Evolutionary conservation across 352 stramenopile species (phyloP), one percentile per base, ranked within the genome.

Genomic region (Globisporangium barbulae): DNA sequence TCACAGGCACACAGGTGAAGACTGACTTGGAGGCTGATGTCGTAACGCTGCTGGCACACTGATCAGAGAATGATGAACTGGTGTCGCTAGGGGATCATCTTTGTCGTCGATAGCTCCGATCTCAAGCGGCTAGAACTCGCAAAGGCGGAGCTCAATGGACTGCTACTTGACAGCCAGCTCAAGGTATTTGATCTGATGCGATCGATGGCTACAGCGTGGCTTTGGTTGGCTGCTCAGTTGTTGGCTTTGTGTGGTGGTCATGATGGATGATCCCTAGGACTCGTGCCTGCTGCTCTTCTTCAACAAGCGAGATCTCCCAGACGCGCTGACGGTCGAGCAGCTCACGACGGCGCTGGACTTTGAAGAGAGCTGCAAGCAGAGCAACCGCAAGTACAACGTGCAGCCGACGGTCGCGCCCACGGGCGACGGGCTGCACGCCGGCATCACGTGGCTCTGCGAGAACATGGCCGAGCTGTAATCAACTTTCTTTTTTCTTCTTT

Each of bases 51-150:
- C 5, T 44, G 5, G 13, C 12, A 35, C 48, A 50, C 44, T 67
- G 25, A 67, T 22, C 42, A 56, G 13, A 22, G 44, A 25, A 17
- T 12, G 15, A 10, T 41, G 4, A 47, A 1, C 15, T 15, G 17
- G 1, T 15, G 1, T 55, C 57, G 28, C 13, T 35, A 91, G 83
- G 86, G 83, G 35, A 88, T 93, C 68, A 75, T 93, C 61, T 95
- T 93, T 61, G 83, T 95, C 49, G 77, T 94, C n/a, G 82, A 92
- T 69, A 93, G 82, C 65, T 76, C 83, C 6, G 85, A 94, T 62
- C 57, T 65, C 25, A 67, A 86, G 45, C 79, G 87, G 0, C 42
- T 93, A 22, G 75, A 89, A 37, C 79, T 94, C 21, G 82, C 82
- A 45, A 88, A 88, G 61, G 78, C 78, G 4, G 83, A 94, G 67